These are phyloP conservation scores for Euptelea pleiosperma DNA, from an alignment of 164 flowering plant species.

Conservation along the genomic window DNA sequence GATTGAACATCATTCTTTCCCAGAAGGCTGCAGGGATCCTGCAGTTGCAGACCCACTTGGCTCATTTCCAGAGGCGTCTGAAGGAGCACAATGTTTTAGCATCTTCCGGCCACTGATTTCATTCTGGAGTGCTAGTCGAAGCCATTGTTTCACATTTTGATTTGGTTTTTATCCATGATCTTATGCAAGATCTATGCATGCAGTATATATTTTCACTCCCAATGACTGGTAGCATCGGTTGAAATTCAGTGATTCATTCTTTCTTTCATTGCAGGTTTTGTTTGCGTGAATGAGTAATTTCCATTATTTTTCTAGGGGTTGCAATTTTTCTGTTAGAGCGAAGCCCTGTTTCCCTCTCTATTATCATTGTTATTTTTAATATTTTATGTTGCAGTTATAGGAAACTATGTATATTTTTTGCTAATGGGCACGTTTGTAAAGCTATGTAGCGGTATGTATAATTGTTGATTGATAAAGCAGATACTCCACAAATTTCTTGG, in stretches of 20 bases:
- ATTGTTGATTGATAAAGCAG: too few species aligned
- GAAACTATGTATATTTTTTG: too few species aligned
- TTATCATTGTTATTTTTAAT: background rate
- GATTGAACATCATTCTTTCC: constrained; percentile 57
- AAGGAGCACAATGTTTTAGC: constrained; percentile 59
- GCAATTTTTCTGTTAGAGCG: background rate
- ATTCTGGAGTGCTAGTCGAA: background rate
- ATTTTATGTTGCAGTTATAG: background rate
- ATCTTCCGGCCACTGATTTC: constrained; percentile 32
- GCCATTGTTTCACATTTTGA: background rate
- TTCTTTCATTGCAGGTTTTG: too few species aligned
- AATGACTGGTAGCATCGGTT: background rate
- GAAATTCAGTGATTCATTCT: too few species aligned
- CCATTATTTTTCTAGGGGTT: too few species aligned
- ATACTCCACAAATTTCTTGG: too few species aligned
- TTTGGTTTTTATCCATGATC: background rate
- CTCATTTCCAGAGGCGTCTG: constrained; percentile 59
- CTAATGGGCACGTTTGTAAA: too few species aligned
- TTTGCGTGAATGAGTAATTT: too few species aligned
- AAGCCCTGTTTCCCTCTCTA: background rate
- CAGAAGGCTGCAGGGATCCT: constrained; percentile 72
- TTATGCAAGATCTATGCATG: constrained; percentile 1
- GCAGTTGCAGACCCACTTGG: constrained; percentile 59
- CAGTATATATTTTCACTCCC: background rate
- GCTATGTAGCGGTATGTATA: too few species aligned